These are phyloP conservation scores for Paramecium bursaria DNA, from an alignment of 73 alveolate genomes.

Conservation along the genomic window DNA sequence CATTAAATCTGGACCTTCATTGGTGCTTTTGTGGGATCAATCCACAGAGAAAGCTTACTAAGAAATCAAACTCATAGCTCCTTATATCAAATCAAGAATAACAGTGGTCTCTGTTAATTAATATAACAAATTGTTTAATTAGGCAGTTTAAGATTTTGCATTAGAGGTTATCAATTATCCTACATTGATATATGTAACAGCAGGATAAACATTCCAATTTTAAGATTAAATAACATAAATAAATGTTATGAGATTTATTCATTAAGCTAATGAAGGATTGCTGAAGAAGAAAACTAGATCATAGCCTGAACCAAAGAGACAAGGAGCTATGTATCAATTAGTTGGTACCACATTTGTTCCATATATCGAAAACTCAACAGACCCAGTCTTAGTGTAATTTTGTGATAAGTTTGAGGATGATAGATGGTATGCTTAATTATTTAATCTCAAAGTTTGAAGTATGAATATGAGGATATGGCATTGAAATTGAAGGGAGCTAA, in stretches of 20 bases:
- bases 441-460: neutral
- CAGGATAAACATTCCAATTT: neutral
- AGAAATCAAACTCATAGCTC: slow-evolving; percentile 14
- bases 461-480: slow-evolving; percentile 58
- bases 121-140: neutral
- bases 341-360: slow-evolving; percentile 30
- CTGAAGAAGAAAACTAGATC: slow-evolving; percentile 9
- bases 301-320: slow-evolving; percentile 12
- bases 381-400: slow-evolving; percentile 3
- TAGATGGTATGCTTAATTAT: neutral
- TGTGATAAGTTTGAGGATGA: neutral
- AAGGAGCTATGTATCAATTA: neutral
- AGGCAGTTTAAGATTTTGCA: neutral
- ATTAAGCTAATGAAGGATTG: slow-evolving; percentile 32
- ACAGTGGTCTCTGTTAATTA: slow-evolving; percentile 35
- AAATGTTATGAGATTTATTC: slow-evolving; percentile 55
- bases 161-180: neutral
- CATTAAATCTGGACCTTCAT: slow-evolving; percentile 23
- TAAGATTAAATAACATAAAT: slow-evolving; percentile 21
- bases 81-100: slow-evolving; percentile 25
- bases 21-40: slow-evolving; percentile 6
- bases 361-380: neutral
- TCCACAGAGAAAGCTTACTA: neutral
- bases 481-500: neutral
- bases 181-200: neutral